phyloP scores from a whole-genome alignment of 2,329 filamentous ascomycete genomes.

The Laburnicola sp. region DNA sequence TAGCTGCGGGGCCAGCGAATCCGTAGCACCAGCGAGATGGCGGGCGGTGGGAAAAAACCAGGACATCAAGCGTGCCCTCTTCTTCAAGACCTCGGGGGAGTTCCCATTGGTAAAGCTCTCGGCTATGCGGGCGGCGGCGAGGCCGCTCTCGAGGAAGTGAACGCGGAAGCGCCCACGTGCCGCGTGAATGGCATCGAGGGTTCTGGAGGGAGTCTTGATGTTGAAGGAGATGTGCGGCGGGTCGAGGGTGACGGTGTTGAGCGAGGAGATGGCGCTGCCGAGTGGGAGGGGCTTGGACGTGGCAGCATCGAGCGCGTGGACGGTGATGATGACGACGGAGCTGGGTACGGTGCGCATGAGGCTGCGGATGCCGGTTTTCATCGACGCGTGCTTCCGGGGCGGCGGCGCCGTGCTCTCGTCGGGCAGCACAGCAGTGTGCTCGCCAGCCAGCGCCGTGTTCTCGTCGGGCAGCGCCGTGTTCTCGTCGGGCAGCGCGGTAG shows the following conservation, averaged over 20 bases:
- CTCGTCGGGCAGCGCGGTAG: too few relatives aligned
- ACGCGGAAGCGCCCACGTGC: constrained; percentile 51
- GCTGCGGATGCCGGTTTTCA: constrained; percentile 19
- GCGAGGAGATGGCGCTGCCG: constrained; percentile 63
- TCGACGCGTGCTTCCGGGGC: neutral
- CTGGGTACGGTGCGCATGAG: constrained; percentile 60
- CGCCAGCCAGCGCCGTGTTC: too few relatives aligned
- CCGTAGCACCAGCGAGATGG: neutral
- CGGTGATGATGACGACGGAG: constrained; percentile 61
- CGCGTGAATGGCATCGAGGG: constrained; percentile 57
- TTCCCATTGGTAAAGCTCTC: constrained; percentile 38
- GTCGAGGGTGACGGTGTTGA: constrained; percentile 60
- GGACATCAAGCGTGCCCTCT: constrained; percentile 15
- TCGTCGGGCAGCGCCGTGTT: too few relatives aligned
- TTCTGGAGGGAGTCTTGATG: constrained; percentile 59
- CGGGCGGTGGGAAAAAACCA: constrained; percentile 14
- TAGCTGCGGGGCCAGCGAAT: constrained; percentile 24
- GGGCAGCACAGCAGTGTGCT: too few relatives aligned
- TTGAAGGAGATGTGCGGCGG: constrained; percentile 67
- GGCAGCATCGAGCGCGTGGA: constrained; percentile 22
- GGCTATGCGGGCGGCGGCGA: constrained; percentile 33
- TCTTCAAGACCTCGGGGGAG: constrained; percentile 23
- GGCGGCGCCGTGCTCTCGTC: too few relatives aligned
- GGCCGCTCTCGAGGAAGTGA: constrained; percentile 51
- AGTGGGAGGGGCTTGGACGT: constrained; percentile 23